Evolutionary conservation across 192 early-diverging fungal species (phyloP).

Genomic region (Coemansia sp.): DNA sequence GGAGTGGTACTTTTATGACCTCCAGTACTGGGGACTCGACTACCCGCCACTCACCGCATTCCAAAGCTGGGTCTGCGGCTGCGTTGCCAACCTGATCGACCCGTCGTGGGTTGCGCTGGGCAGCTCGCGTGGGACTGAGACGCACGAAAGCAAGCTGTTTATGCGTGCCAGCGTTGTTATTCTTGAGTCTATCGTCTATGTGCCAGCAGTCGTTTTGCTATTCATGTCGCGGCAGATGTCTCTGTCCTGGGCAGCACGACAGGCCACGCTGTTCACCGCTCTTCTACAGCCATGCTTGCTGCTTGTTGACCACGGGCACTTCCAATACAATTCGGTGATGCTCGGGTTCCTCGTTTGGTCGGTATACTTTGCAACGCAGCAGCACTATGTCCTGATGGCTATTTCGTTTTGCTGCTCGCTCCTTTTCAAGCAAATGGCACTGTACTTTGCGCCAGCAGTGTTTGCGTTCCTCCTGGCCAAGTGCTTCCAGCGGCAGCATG

Average conservation of each 20-base stretch:
- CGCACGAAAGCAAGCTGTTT: constrained; percentile 72
- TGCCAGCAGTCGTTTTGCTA: constrained; percentile 75
- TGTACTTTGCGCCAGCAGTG: constrained; percentile 89
- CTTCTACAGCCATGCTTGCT: constrained; percentile 84
- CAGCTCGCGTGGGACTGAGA: constrained; percentile 82
- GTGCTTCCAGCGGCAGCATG: constrained; percentile 54
- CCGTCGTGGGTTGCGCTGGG: constrained; percentile 84
- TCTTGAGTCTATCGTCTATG: constrained; percentile 73
- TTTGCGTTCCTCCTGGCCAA: constrained; percentile 87
- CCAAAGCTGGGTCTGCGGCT: constrained; percentile 84
- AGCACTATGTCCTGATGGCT: constrained; percentile 68
- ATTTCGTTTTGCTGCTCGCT: constrained; percentile 82
- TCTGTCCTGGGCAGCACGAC: constrained; percentile 27
- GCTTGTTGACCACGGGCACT: constrained; percentile 96
- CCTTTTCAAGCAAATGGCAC: constrained; percentile 95
- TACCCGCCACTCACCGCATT: constrained; percentile 97
- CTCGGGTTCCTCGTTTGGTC: constrained; percentile 85
- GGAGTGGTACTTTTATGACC: constrained; percentile 88
- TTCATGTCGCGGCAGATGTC: constrained; percentile 32
- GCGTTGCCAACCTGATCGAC: constrained; percentile 70
- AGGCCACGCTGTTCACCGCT: constrained; percentile 59
- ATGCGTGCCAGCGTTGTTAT: constrained; percentile 84
- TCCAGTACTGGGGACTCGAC: constrained; percentile 94
- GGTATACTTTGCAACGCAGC: constrained; percentile 63
- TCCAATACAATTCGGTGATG: constrained; percentile 98